phyloP scores from a whole-genome alignment of 495 filamentous ascomycete genomes.

The Aspergillus sparsus region DNA sequence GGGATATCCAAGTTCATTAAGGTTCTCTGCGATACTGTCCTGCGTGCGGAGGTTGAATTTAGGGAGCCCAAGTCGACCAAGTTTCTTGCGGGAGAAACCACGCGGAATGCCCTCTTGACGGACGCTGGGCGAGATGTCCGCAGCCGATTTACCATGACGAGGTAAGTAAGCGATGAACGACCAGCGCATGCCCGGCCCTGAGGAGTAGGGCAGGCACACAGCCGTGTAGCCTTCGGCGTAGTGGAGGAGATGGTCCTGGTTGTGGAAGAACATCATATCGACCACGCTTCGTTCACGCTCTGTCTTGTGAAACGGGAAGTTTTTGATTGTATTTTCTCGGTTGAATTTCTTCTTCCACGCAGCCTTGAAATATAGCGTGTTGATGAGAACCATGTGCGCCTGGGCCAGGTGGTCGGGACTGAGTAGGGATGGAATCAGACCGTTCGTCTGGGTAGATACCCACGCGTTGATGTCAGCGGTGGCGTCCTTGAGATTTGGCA shows the following conservation, averaged over 20 bases:
- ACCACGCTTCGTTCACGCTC: neutral
- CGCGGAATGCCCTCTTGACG: neutral
- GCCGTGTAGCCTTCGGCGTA: neutral
- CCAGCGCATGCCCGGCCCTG: neutral
- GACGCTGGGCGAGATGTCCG: neutral
- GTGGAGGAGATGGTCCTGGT: neutral
- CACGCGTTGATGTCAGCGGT: neutral
- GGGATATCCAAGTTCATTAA: conserved; percentile 3
- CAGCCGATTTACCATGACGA: neutral
- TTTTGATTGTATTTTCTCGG: neutral
- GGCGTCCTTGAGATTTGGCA: neutral
- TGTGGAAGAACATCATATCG: conserved; percentile 11
- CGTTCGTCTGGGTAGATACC: neutral
- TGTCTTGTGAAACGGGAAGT: neutral
- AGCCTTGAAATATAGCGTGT: conserved; percentile 6
- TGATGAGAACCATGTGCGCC: conserved; percentile 11
- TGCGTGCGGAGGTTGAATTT: conserved; percentile 8
- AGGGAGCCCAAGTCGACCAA: neutral
- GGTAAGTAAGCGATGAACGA: conserved; percentile 9
- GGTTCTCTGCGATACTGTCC: conserved; percentile 2
- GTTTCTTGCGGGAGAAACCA: neutral
- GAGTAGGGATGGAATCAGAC: neutral
- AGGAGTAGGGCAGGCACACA: conserved; percentile 1
- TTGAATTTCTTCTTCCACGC: neutral
- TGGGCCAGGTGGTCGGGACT: neutral